Base-by-base conservation (phyloP, 148 eudicot genomes). In the Rhododendron ovatum region DNA sequence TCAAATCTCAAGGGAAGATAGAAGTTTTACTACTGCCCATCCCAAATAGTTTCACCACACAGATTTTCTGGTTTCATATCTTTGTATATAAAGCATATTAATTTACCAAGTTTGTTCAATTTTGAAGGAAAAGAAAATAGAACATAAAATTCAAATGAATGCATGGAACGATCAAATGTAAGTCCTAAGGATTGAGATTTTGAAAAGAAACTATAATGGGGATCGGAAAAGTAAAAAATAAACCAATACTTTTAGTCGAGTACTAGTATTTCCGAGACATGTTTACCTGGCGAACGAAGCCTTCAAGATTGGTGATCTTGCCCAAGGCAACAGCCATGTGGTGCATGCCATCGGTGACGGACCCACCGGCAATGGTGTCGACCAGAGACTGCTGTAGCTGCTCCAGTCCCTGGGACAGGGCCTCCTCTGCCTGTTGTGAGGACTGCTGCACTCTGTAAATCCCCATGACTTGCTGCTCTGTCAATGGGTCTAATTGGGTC, bases 381-480 rank as follows among this genome's bases (percentile, higher is more conserved):
- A 95, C 92, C 35, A 96, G 86, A 18, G 98, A 96, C 85, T 93
- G 95, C n/a, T 94, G 96, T 30, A 96, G 91, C 76, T 96, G 98
- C 1, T 96, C 98, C 35, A 95, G 77, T 3, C 98, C 98, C 85
- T 94, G 98, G 51, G 92, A 78, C 0, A 96, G 90, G 15, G 98
- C 98, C 77, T 96, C 98, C 87, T 96, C 98, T 2, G 98, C 96
- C 85, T 96, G 98, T 69, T 96, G 96, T 20, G 96, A 93, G 0
- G 98, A 92, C 15, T 93, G 98, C 78, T 95, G 98, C 63, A 96
- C 92, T 87, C 92, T 91, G 90, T 88, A 93, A 85, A 96, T 96
- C 17, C 94, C 98, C 92, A 96, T 88, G 0, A 95, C 18, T 85
- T 96, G 98, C 83, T 96, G 98, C 89, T 96, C 98, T 4, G 98